These are phyloP conservation scores for Millerozyma acaciae DNA, from an alignment of 805 yeast genomes.

Conservation along the genomic window DNA sequence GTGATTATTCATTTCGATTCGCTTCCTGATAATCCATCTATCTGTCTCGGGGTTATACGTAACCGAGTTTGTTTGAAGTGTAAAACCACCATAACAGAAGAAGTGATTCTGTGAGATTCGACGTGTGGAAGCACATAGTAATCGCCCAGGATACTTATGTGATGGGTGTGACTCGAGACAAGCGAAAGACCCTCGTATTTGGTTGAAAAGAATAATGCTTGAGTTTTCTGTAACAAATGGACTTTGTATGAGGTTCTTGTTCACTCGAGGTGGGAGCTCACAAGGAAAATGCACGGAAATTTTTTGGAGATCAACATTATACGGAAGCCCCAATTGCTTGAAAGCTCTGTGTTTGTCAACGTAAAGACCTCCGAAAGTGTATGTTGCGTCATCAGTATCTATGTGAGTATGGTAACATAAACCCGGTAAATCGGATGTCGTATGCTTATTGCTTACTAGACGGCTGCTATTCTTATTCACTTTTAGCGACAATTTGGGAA, in stretches of 20 bases:
- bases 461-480: conserved; percentile 7
- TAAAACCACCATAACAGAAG: conserved; percentile 70
- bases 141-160: conserved; percentile 42
- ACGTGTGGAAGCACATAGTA: conserved; percentile 46
- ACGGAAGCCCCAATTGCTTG: conserved; percentile 30
- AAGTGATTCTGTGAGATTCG: conserved; percentile 54
- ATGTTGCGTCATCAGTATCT: conserved; percentile 26
- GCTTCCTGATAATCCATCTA: conserved; percentile 39
- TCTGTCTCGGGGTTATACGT: conserved; percentile 18
- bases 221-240: conserved; percentile 41
- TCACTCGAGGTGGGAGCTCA: conserved; percentile 38
- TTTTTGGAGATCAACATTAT: conserved; percentile 20
- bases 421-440: conserved; percentile 19
- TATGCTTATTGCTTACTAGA: too few relatives aligned
- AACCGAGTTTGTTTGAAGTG: conserved; percentile 24
- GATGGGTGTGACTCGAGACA: conserved; percentile 19
- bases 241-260: conserved; percentile 31
- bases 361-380: conserved; percentile 37
- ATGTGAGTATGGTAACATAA: conserved; percentile 31
- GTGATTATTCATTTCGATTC: conserved; percentile 46
- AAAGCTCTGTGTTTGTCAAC: conserved; percentile 15
- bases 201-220: conserved; percentile 26
- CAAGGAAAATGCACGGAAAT: conserved; percentile 37
- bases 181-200: conserved; percentile 27
- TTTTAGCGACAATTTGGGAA: conserved; percentile 24